Evolutionary conservation across 2,329 filamentous ascomycete genomes (phyloP).

Genomic region (Kalmusia sp.): DNA sequence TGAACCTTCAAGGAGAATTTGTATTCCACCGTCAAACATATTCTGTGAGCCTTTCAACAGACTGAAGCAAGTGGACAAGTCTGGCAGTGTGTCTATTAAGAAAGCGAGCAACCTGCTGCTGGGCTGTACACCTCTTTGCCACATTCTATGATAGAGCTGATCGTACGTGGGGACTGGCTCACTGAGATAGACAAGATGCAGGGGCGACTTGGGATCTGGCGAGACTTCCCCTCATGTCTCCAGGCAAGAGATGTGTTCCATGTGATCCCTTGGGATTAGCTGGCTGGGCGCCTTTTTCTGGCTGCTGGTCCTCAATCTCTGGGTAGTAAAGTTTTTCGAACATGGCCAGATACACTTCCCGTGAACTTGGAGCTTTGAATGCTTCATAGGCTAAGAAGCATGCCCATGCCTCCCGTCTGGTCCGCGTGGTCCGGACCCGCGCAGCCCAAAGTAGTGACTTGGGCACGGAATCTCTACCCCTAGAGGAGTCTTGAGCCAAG

Average conservation of each 20-base stretch:
- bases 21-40: slow-evolving; percentile 28
- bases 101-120: slow-evolving; percentile 60
- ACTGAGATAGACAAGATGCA: slow-evolving; percentile 71
- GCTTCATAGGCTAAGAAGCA: slow-evolving; percentile 66
- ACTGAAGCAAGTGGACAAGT: slow-evolving; percentile 26
- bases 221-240: slow-evolving; percentile 65
- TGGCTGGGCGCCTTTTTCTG: not conserved
- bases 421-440: slow-evolving; percentile 65
- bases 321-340: slow-evolving; percentile 61
- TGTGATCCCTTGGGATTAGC: slow-evolving; percentile 6
- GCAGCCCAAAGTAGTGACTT: slow-evolving; percentile 60
- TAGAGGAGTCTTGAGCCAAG: slow-evolving; percentile 32
- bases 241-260: slow-evolving; percentile 56
- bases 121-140: slow-evolving; percentile 56
- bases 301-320: slow-evolving; percentile 5
- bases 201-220: slow-evolving; percentile 63
- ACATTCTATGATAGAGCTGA: slow-evolving; percentile 68
- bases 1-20: slow-evolving; percentile 27
- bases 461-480: slow-evolving; percentile 9
- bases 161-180: slow-evolving; percentile 65
- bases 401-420: slow-evolving; percentile 69
- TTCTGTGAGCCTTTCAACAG: slow-evolving; percentile 26
- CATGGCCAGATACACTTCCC: slow-evolving; percentile 62
- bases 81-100: slow-evolving; percentile 55
- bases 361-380: slow-evolving; percentile 42